Conservation (phyloP, 306 rosid species). For the Begonia loranthoides region DNA sequence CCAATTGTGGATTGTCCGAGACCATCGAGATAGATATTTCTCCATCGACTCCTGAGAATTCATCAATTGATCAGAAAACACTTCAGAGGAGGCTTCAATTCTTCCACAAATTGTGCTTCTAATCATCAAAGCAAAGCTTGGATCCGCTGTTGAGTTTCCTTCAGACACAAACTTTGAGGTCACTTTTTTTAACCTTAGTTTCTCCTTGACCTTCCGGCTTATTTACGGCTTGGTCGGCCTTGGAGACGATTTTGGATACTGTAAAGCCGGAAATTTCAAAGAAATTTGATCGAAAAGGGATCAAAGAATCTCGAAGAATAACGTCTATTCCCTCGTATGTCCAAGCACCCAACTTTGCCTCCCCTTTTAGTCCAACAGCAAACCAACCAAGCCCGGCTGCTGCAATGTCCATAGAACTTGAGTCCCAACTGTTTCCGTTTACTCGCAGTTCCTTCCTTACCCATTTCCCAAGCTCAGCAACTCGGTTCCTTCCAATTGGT, state of each 20-base stretch:
- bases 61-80: no score
- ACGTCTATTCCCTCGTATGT: conserved; percentile 76
- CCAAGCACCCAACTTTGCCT: conserved; percentile 65
- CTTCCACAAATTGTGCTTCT: no score
- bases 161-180: conserved; percentile 12
- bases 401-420: conserved; percentile 76
- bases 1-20: no score
- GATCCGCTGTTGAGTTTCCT: conserved; percentile 7
- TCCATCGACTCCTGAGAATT: no score
- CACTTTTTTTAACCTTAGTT: conserved; percentile 24
- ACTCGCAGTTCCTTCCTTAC: conserved; percentile 46
- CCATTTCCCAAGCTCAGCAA: conserved; percentile 78
- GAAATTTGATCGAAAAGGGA: conserved; percentile 46
- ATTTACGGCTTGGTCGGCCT: conserved; percentile 48
- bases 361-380: conserved; percentile 85
- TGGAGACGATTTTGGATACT: conserved; percentile 68
- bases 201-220: conserved; percentile 26
- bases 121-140: no score
- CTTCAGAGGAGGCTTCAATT: no score
- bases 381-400: conserved; percentile 91
- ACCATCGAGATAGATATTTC: no score
- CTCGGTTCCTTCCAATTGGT: conserved; percentile 60
- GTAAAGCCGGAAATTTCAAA: conserved; percentile 80
- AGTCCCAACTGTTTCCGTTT: conserved; percentile 73
- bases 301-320: conserved; percentile 51